Evolutionary conservation across 177 flowering plant species (phyloP).

Genomic region (Tripterygium wilfordii): DNA sequence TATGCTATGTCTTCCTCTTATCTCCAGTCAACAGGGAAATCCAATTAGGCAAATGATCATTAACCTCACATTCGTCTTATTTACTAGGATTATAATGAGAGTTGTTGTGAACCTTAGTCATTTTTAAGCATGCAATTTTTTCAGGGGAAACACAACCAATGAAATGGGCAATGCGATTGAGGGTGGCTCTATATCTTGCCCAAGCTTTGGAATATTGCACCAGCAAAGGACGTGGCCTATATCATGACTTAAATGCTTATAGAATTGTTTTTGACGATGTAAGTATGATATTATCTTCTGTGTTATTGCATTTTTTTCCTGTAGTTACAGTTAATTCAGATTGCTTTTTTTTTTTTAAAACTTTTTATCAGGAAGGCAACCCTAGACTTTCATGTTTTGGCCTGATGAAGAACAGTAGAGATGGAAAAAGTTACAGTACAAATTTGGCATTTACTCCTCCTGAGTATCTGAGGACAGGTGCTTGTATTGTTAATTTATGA

Average conservation of each 20-base stretch:
- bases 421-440: slow-evolving; percentile 93
- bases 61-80: too few species aligned
- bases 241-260: slow-evolving; percentile 92
- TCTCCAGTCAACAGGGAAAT: too few species aligned
- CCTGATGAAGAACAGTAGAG: slow-evolving; percentile 92
- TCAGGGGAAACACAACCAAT: slow-evolving; percentile 91
- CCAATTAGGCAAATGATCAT: too few species aligned
- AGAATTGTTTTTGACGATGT: slow-evolving; percentile 85
- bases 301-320: not conserved
- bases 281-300: slow-evolving; percentile 13
- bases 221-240: slow-evolving; percentile 74
- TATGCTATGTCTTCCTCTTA: too few species aligned
- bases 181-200: slow-evolving; percentile 84
- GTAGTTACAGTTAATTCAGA: not conserved
- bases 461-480: slow-evolving; percentile 89
- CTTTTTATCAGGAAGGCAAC: slow-evolving; percentile 55
- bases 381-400: slow-evolving; percentile 95
- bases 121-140: too few species aligned
- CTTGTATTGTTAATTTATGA: too few species aligned
- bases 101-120: too few species aligned
- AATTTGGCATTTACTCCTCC: slow-evolving; percentile 96
- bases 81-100: too few species aligned
- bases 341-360: not conserved
- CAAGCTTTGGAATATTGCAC: slow-evolving; percentile 90
- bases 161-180: slow-evolving; percentile 91